Conservation (phyloP, 306 rosid genomes). For the Cucurbita pepo region DNA sequence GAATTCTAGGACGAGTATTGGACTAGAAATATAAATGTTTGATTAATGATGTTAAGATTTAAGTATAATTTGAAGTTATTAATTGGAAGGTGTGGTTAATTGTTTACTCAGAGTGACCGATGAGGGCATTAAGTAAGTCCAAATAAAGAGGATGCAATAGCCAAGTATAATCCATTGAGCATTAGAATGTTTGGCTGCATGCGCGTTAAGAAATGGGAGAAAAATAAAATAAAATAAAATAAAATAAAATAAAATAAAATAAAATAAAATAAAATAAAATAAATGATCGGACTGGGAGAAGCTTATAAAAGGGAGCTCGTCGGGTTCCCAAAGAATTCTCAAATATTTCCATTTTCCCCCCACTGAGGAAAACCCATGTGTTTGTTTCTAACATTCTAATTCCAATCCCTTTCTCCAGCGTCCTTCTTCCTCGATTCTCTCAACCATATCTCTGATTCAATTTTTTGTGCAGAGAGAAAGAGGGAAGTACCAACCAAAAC, state of each 20-base stretch:
- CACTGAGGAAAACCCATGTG: neutral
- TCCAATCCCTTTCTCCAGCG: neutral
- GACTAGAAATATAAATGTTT: no score
- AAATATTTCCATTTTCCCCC: neutral
- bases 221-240: no score
- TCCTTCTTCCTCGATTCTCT: neutral
- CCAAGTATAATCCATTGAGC: neutral
- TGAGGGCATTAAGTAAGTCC: no score
- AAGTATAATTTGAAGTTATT: no score
- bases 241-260: neutral
- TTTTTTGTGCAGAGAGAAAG: neutral
- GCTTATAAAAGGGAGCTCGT: conserved; percentile 1
- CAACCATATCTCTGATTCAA: neutral
- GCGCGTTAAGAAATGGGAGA: neutral
- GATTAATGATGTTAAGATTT: no score
- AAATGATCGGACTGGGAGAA: neutral
- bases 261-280: neutral
- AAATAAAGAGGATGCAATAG: no score
- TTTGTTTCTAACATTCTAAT: neutral
- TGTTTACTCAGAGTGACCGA: no score
- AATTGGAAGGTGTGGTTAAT: no score
- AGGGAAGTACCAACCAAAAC: neutral
- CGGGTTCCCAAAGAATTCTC: neutral
- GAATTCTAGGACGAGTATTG: no score
- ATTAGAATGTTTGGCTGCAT: neutral